Base-by-base conservation (phyloP, 2,329 filamentous ascomycete species). In the Xylaria sp. region DNA sequence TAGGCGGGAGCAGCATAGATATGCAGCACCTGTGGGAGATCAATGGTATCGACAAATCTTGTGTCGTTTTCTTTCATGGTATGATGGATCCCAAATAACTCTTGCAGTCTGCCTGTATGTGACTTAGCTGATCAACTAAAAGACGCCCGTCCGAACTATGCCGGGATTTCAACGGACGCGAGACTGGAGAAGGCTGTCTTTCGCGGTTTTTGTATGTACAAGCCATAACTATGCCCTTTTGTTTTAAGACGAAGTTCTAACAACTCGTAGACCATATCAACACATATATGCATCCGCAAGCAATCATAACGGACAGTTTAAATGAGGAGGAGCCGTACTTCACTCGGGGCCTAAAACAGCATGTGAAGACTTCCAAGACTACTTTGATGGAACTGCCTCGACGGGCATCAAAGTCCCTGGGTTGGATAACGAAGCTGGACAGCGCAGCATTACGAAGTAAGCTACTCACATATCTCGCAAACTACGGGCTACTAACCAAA, bases 371-470 rank as follows among this genome's bases (percentile, higher is more conserved):
- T 6, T 81, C 88, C 10, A 81, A 81, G 1, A 83, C 87, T n/a
- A 83, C 93, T 1, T 79, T 97, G 17, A 92, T 98, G 62, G 90
- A 93, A 77, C 83, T 98, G 26, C 93, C 94, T 0, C 82, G 83
- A 44, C 84, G 87, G 63, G 84, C 87, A 1, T 85, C 85, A 31
- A 87, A 90, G 63, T 86, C 88, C 44, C 86, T 94, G 42, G 82
- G 87, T 71, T 98, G 94, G 93, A 84, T 97, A 48, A 88, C 92
- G 0, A 89, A 90, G 70, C 84, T 98, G 13, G 93, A 97, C 76
- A 88, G 91, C 68, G 82, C 84, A 20, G 90, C 93, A 36, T 81
- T 97, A 66, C 85, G 83, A 72, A 86, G 90, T 92, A 83, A 68
- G 70, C 62, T 56, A 6, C 23, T 51, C 40, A 65, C 36, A 23